Conservation (phyloP, 108 stramenopile genomes). For the Nitzschia palea region DNA sequence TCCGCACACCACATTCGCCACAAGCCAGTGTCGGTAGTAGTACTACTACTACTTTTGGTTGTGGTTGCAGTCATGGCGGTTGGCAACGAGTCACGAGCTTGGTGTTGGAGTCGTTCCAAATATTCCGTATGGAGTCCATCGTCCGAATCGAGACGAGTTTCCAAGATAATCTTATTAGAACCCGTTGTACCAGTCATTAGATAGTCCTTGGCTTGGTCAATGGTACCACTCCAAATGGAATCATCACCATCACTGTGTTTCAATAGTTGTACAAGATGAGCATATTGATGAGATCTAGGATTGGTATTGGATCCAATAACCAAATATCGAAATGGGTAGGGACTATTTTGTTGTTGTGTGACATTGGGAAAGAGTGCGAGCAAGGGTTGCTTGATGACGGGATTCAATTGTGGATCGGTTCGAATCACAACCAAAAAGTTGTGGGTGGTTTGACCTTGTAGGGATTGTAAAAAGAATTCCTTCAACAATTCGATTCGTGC, state of each 20-base stretch:
- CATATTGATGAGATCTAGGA: conserved; percentile 25
- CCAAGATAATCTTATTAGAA: conserved; percentile 30
- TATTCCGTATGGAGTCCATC: conserved; percentile 54
- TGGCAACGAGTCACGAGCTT: conserved; percentile 19
- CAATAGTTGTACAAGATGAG: not conserved
- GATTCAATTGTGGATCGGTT: conserved; percentile 43
- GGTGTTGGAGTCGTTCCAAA: conserved; percentile 40
- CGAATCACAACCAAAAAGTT: conserved; percentile 53
- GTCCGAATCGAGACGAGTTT: conserved; percentile 68
- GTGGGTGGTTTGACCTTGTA: conserved; percentile 41
- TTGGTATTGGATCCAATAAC: conserved; percentile 49
- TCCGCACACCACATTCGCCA: conserved; percentile 54
- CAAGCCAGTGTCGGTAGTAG: not conserved
- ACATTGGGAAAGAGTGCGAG: conserved; percentile 14
- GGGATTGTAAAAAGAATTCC: conserved; percentile 44
- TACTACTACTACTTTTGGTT: not conserved
- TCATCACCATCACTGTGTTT: not conserved
- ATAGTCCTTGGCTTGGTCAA: not conserved
- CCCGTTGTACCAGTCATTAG: not conserved
- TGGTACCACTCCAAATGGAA: conserved; percentile 6
- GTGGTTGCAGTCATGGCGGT: not conserved
- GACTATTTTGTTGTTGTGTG: not conserved
- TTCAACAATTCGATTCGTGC: conserved; percentile 48
- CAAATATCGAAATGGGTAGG: conserved; percentile 14
- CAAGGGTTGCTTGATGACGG: conserved; percentile 16